Evolutionary conservation across 768 basidiomycete species (phyloP).

Genomic region (Solioccasus polychromus): DNA sequence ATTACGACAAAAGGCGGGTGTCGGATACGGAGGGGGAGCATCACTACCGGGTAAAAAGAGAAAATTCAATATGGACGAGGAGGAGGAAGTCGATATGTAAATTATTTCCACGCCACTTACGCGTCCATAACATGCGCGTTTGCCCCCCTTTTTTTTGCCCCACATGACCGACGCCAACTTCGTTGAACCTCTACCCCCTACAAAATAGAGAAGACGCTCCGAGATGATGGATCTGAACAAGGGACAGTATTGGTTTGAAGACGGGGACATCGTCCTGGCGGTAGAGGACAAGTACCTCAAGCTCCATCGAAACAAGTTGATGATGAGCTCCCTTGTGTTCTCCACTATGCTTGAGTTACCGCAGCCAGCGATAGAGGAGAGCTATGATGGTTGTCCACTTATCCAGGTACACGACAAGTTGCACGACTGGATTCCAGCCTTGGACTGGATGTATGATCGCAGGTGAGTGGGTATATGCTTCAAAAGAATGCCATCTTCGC

Average conservation of each 20-base stretch:
- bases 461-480: too few species aligned
- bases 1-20: slow-evolving; percentile 75
- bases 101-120: slow-evolving; percentile 8
- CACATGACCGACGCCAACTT: too few species aligned
- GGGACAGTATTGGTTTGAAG: slow-evolving; percentile 28
- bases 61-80: slow-evolving; percentile 56
- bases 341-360: slow-evolving; percentile 37
- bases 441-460: slow-evolving; percentile 35
- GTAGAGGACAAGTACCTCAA: slow-evolving; percentile 24
- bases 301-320: slow-evolving; percentile 21
- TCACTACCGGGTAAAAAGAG: slow-evolving; percentile 72
- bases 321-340: slow-evolving; percentile 28
- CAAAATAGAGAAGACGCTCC: slow-evolving; percentile 9
- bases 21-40: slow-evolving; percentile 68
- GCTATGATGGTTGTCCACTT: slow-evolving; percentile 31
- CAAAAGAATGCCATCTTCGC: too few species aligned
- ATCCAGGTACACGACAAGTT: too few species aligned
- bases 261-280: slow-evolving; percentile 36
- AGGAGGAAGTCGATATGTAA: slow-evolving; percentile 19
- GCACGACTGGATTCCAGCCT: slow-evolving; percentile 28
- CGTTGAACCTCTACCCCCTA: slow-evolving; percentile 2
- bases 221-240: neutral
- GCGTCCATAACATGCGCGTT: neutral
- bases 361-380: slow-evolving; percentile 28
- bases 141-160: neutral